phyloP scores from a whole-genome alignment of 169 alveolate genomes.

The Cryptosporidium ubiquitum region DNA sequence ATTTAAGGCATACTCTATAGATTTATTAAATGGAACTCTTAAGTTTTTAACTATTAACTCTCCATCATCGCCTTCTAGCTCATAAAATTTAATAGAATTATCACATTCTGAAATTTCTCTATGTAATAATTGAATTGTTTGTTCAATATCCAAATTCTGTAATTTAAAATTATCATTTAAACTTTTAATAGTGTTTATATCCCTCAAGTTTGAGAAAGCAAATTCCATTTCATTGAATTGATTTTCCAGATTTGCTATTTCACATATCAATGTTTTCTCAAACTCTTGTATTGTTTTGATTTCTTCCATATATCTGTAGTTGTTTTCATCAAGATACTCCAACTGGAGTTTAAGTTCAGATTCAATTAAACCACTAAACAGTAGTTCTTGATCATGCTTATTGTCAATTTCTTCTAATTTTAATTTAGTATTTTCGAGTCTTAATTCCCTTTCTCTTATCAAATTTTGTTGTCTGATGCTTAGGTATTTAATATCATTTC shows the following conservation, averaged over 20 bases:
- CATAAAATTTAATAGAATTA: constrained; percentile 31
- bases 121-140: constrained; percentile 9
- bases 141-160: constrained; percentile 11
- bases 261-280: not conserved
- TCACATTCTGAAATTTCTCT: constrained; percentile 41
- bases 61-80: not conserved
- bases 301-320: constrained; percentile 17
- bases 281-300: not conserved
- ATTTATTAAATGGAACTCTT: constrained; percentile 35
- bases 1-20: constrained; percentile 33
- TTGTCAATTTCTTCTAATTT: not conserved
- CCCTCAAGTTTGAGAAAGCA: not conserved
- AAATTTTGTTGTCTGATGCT: constrained; percentile 51
- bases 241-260: not conserved
- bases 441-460: constrained; percentile 39
- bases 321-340: constrained; percentile 49
- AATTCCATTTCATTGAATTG: not conserved
- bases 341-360: constrained; percentile 51
- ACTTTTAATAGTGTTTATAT: not conserved
- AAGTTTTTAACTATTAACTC: constrained; percentile 7
- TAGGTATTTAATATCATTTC: not conserved
- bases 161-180: not conserved
- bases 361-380: not conserved
- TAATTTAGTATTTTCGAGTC: constrained; percentile 20
- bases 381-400: not conserved